Conservation (phyloP, 441 rosid genomes). For the Gossypium lobatum region DNA sequence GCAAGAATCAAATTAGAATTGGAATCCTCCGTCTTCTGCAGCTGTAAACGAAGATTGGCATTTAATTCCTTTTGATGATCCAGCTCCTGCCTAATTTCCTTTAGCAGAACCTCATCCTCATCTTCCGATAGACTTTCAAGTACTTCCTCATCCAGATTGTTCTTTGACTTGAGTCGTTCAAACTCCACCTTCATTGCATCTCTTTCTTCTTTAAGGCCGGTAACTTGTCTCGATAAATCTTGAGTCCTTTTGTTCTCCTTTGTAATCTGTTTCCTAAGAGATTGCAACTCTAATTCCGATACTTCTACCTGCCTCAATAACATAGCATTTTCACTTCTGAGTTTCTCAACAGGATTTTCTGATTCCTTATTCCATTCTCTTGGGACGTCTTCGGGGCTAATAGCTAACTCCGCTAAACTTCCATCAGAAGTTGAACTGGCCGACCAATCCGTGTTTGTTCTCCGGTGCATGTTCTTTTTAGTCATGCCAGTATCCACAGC, state of each 20-base stretch:
- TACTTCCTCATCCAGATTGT: constrained; percentile 27
- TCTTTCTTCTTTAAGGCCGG: constrained; percentile 40
- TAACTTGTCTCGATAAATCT: constrained; percentile 40
- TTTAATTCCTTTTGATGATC: constrained; percentile 48
- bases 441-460: constrained; percentile 86
- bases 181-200: constrained; percentile 48
- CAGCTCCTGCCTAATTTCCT: constrained; percentile 52
- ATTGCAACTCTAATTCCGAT: constrained; percentile 55
- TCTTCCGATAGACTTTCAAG: constrained; percentile 30
- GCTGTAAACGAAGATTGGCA: constrained; percentile 50
- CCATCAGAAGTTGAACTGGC: constrained; percentile 68
- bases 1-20: constrained; percentile 58
- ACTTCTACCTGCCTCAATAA: constrained; percentile 46
- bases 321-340: constrained; percentile 40
- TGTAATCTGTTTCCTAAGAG: constrained; percentile 46
- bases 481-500: constrained; percentile 21
- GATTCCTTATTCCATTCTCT: constrained; percentile 36
- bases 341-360: constrained; percentile 34
- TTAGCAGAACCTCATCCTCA: constrained; percentile 37
- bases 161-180: constrained; percentile 44
- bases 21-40: constrained; percentile 58
- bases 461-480: constrained; percentile 34
- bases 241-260: constrained; percentile 50
- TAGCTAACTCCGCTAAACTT: constrained; percentile 46
- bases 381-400: constrained; percentile 37